A percentile compares a stretch with the other conserved stretches of the same genome.
Conservation (phyloP, 768 basidiomycete species). For the Tremella yokohamensis region DNA sequence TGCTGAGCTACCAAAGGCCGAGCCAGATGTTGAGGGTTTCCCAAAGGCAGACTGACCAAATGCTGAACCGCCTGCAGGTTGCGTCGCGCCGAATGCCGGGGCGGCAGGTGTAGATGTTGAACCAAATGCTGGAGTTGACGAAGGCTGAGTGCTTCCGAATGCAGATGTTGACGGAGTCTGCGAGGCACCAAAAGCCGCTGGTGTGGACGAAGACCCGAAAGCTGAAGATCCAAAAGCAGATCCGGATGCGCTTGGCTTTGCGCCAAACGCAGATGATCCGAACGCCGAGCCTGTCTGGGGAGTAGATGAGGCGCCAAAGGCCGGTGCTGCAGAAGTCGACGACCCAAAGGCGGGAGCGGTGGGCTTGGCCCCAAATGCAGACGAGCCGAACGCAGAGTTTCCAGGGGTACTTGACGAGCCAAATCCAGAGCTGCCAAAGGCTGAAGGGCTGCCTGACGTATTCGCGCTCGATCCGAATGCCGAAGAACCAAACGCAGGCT, state of each 20-base stretch:
- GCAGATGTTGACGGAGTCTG: not conserved
- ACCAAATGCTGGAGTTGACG: slow-evolving; percentile 17
- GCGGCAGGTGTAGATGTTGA: slow-evolving; percentile 9
- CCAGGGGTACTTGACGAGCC: slow-evolving; percentile 1
- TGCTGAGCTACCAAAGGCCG: slow-evolving; percentile 17
- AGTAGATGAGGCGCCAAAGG: slow-evolving; percentile 4
- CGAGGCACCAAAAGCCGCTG: not conserved
- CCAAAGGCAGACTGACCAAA: slow-evolving; percentile 5
- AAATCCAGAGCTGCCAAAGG: not conserved
- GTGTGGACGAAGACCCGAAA: slow-evolving; percentile 2
- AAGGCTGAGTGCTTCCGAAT: not conserved
- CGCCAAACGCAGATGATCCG: slow-evolving; percentile 4
- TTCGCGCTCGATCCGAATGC: not conserved
- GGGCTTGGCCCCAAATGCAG: slow-evolving; percentile 13
- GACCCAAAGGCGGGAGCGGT: slow-evolving; percentile 10
- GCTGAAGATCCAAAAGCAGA: not conserved
- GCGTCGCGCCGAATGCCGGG: slow-evolving; percentile 16
- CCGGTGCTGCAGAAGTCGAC: not conserved
- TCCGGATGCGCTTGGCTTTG: not conserved
- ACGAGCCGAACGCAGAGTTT: slow-evolving; percentile 16
- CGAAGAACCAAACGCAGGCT: not conserved
- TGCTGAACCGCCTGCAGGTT: slow-evolving; percentile 7
- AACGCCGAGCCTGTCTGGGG: not conserved
- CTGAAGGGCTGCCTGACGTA: not conserved
- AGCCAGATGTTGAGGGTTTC: not conserved